phyloP scores from a whole-genome alignment of 768 basidiomycete species.

The Cantharellus cinnabarinus region DNA sequence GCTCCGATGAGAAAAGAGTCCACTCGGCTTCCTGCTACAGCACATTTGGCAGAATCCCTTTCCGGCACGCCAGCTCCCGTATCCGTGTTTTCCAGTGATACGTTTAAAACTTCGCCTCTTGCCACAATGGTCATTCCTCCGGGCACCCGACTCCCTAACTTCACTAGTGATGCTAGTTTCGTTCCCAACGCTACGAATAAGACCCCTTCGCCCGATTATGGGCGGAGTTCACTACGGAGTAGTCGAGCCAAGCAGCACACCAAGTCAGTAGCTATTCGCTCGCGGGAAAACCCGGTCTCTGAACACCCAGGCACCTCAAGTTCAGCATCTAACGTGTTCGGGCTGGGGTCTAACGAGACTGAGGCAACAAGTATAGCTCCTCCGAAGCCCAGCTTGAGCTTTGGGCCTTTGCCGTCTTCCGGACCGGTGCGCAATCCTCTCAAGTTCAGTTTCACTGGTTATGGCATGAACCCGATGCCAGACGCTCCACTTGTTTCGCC shows the following conservation, averaged over 20 bases:
- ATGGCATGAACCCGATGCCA: not conserved
- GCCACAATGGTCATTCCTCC: not conserved
- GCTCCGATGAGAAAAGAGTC: not conserved
- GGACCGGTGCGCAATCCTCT: not conserved
- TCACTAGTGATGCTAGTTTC: not conserved
- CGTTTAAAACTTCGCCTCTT: not conserved
- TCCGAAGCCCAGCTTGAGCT: not conserved
- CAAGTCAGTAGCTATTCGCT: constrained; percentile 8
- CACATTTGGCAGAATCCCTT: not conserved
- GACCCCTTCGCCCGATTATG: not conserved
- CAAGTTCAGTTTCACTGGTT: not conserved
- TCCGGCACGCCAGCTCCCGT: not conserved
- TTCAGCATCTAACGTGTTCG: not conserved
- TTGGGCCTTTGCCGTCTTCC: not conserved
- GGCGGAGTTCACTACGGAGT: not conserved
- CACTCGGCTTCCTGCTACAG: not conserved
- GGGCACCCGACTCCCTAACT: not conserved
- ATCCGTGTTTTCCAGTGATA: no score
- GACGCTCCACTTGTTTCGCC: not conserved
- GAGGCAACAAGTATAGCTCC: not conserved
- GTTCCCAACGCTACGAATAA: not conserved
- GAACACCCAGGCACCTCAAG: not conserved
- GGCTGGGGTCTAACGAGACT: not conserved
- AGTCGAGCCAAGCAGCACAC: not conserved
- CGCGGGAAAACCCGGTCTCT: not conserved